phyloP scores from a whole-genome alignment of 306 rosid species.

The Sechiopsis laciniata region DNA sequence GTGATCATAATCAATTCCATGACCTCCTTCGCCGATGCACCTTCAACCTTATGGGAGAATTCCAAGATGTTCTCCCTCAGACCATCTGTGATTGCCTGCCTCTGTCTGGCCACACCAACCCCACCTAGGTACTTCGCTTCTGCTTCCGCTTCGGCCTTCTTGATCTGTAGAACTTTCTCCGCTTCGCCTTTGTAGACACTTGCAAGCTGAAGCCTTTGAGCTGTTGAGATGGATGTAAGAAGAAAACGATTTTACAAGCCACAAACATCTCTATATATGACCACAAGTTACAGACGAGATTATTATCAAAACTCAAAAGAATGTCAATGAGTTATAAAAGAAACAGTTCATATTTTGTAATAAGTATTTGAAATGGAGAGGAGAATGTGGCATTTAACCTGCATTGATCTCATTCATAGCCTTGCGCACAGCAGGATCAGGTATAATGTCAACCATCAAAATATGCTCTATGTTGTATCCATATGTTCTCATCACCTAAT shows the following conservation, averaged over 20 bases:
- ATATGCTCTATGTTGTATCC: conserved; percentile 91
- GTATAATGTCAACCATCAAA: conserved; percentile 90
- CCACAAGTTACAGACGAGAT: not conserved
- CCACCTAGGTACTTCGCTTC: conserved; percentile 89
- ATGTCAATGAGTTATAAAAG: not conserved
- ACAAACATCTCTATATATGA: not conserved
- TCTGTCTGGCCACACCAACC: conserved; percentile 88
- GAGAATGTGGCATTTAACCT: conserved; percentile 37
- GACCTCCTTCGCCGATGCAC: conserved; percentile 78
- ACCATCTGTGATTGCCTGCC: conserved; percentile 94
- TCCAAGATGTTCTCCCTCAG: conserved; percentile 84
- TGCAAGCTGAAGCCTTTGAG: conserved; percentile 93
- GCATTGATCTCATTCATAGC: conserved; percentile 99
- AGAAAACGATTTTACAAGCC: not conserved
- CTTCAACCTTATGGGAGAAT: conserved; percentile 86
- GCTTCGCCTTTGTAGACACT: conserved; percentile 96
- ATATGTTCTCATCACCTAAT: conserved; percentile 79
- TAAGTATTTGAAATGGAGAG: conserved; percentile 1
- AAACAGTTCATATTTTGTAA: not conserved
- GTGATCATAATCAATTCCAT: conserved; percentile 95
- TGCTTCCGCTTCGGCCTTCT: conserved; percentile 88
- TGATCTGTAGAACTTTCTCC: conserved; percentile 68
- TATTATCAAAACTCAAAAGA: not conserved
- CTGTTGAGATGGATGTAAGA: conserved; percentile 31
- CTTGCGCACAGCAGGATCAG: conserved; percentile 71